A percentile compares a stretch with the other conserved stretches of the same genome.
Conservation (phyloP, 2,329 filamentous ascomycete genomes). For the Botrytis fragariae region DNA sequence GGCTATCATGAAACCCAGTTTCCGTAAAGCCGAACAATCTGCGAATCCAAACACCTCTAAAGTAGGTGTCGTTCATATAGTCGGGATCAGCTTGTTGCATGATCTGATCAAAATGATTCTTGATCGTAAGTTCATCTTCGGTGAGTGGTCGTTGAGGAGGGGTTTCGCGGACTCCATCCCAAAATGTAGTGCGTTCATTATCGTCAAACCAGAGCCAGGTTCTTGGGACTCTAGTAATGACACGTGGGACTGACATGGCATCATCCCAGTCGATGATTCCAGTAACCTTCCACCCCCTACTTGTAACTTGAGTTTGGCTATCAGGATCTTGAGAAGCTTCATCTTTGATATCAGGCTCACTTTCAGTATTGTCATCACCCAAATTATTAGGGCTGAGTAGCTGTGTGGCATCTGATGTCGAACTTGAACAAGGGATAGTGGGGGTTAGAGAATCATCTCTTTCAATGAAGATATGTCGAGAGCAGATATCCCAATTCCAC, state of each 20-base stretch:
- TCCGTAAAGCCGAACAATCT: not conserved
- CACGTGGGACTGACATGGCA: slow-evolving; percentile 21
- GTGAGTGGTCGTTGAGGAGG: slow-evolving; percentile 19
- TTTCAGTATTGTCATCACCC: accelerated
- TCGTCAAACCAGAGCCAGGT: slow-evolving; percentile 28
- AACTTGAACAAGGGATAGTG: not conserved
- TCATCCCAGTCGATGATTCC: slow-evolving; percentile 30
- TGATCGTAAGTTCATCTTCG: slow-evolving; percentile 26
- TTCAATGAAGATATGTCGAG: slow-evolving; percentile 21
- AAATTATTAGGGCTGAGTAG: not conserved
- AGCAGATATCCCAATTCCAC: slow-evolving; percentile 28
- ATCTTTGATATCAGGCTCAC: not conserved
- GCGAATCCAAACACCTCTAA: slow-evolving; percentile 1
- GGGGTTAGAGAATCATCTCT: not conserved
- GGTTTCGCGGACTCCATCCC: slow-evolving; percentile 18
- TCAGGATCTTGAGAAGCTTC: not conserved
- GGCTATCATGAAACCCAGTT: too few relatives aligned
- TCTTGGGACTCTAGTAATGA: slow-evolving; percentile 23
- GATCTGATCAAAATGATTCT: slow-evolving; percentile 14
- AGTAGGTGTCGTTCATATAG: not conserved
- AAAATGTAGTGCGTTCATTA: not conserved
- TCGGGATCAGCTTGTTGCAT: slow-evolving; percentile 1
- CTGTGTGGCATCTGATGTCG: not conserved
- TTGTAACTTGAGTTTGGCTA: not conserved
- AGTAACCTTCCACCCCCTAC: slow-evolving; percentile 10